phyloP scores from a whole-genome alignment of 2,329 filamentous ascomycete genomes.

The Fusarium algeriense region DNA sequence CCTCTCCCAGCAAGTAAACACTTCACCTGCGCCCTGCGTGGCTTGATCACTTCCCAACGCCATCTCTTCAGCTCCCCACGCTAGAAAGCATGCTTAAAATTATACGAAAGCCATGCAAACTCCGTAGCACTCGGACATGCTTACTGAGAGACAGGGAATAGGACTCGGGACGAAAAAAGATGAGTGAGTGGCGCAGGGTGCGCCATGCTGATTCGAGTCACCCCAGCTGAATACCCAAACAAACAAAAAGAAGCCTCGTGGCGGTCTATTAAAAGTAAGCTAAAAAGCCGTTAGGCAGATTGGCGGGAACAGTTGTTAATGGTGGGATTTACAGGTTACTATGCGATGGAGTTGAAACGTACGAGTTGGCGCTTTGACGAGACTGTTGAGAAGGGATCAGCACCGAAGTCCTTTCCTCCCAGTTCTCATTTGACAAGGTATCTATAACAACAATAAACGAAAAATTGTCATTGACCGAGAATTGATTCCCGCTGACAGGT shows the following conservation, averaged over 20 bases:
- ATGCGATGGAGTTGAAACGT: constrained; percentile 11
- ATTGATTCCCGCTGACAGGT: background rate
- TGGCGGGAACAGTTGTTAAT: background rate
- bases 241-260: background rate
- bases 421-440: background rate
- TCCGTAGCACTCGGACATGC: background rate
- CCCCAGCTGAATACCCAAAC: constrained; percentile 1
- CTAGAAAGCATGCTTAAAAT: constrained; percentile 3
- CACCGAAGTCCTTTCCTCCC: background rate
- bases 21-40: background rate
- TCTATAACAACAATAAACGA: background rate
- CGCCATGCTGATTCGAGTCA: background rate
- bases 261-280: constrained; percentile 27
- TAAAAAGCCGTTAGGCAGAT: constrained; percentile 9
- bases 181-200: background rate
- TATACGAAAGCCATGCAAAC: background rate
- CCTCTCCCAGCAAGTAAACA: background rate
- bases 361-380: background rate
- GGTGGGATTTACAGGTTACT: constrained; percentile 3
- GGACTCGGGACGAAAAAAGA: background rate
- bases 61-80: background rate
- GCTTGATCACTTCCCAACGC: background rate
- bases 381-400: background rate
- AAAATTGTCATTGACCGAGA: background rate
- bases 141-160: background rate